Evolutionary conservation across 176 grass and related monocot species (phyloP).

Genomic region (Lolium rigidum): DNA sequence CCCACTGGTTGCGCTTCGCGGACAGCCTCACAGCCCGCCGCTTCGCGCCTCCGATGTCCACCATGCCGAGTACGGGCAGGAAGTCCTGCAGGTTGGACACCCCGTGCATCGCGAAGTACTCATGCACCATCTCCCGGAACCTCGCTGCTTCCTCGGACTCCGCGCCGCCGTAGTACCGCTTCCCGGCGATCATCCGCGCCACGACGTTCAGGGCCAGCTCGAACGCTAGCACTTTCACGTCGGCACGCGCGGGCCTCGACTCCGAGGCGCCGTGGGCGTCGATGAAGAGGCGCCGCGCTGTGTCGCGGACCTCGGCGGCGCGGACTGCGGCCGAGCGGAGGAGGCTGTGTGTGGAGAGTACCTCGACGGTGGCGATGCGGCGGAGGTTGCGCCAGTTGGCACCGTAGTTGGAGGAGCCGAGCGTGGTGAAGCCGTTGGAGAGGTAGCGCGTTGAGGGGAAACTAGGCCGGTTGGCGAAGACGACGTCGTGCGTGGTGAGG

Average conservation of each 20-base stretch:
- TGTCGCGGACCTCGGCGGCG: constrained; percentile 34
- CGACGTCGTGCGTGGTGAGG: constrained; percentile 56
- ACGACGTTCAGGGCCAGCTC: constrained; percentile 57
- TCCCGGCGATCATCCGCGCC: constrained; percentile 47
- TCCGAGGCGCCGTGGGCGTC: neutral
- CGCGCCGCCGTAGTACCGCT: constrained; percentile 39
- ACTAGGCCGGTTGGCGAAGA: constrained; percentile 67
- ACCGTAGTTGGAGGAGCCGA: constrained; percentile 57
- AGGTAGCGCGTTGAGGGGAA: constrained; percentile 55
- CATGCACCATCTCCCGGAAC: constrained; percentile 35
- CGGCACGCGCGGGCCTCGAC: neutral
- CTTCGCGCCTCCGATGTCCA: constrained; percentile 38
- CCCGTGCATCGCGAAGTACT: constrained; percentile 43
- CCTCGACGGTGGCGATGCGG: constrained; percentile 61
- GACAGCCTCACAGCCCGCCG: constrained; percentile 19
- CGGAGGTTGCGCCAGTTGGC: constrained; percentile 63
- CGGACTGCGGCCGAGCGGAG: constrained; percentile 38
- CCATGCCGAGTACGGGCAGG: constrained; percentile 32
- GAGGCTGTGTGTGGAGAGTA: constrained; percentile 54
- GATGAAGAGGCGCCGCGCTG: constrained; percentile 44
- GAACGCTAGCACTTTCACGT: constrained; percentile 43
- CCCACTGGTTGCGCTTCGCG: constrained; percentile 34
- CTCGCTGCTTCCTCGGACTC: constrained; percentile 26
- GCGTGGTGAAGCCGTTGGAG: constrained; percentile 48
- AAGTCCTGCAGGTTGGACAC: constrained; percentile 58